Evolutionary conservation across 2,329 filamentous ascomycete genomes (phyloP).

Genomic region (Diatrype stigma): DNA sequence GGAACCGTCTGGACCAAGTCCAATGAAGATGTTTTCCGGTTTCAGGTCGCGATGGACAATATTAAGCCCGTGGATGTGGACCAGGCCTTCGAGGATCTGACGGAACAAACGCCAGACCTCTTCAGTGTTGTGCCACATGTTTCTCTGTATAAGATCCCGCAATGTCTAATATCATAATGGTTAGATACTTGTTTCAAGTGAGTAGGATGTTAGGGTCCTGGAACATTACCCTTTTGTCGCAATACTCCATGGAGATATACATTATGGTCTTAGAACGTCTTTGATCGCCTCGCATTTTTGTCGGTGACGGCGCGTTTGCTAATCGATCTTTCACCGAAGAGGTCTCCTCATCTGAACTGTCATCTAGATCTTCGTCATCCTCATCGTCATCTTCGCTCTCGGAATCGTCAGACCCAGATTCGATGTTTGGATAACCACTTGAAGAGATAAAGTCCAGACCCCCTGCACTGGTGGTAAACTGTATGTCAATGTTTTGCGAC

Average conservation of each 20-base stretch:
- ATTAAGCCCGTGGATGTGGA: slow-evolving; percentile 82
- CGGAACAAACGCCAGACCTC: slow-evolving; percentile 89
- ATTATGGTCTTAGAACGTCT: slow-evolving; percentile 66
- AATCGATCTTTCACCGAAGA: slow-evolving; percentile 40
- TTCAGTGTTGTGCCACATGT: slow-evolving; percentile 67
- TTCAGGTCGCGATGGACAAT: slow-evolving; percentile 97
- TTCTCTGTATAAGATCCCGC: slow-evolving; percentile 77
- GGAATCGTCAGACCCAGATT: slow-evolving; percentile 66
- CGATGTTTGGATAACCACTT: slow-evolving; percentile 64
- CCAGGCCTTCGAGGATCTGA: slow-evolving; percentile 84
- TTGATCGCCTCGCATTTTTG: slow-evolving; percentile 32
- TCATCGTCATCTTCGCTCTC: slow-evolving; percentile 35
- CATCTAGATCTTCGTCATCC: slow-evolving; percentile 32
- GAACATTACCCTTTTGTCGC: slow-evolving; percentile 71
- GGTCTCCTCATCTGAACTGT: slow-evolving; percentile 41
- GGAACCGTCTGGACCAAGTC: slow-evolving; percentile 61
- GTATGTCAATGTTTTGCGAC: slow-evolving; percentile 41
- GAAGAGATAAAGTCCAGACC: slow-evolving; percentile 94
- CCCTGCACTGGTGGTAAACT: slow-evolving; percentile 68
- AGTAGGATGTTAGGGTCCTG: background rate
- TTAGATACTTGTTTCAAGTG: background rate
- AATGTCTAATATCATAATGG: slow-evolving; percentile 57
- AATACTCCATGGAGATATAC: slow-evolving; percentile 99
- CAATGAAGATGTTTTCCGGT: slow-evolving; percentile 94
- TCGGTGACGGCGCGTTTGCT: slow-evolving; percentile 38